Percentiles rank a stretch among this genome's conserved stretches.
Conservation (phyloP, 2,329 filamentous ascomycete species). For the Aspergillus sclerotialis region DNA sequence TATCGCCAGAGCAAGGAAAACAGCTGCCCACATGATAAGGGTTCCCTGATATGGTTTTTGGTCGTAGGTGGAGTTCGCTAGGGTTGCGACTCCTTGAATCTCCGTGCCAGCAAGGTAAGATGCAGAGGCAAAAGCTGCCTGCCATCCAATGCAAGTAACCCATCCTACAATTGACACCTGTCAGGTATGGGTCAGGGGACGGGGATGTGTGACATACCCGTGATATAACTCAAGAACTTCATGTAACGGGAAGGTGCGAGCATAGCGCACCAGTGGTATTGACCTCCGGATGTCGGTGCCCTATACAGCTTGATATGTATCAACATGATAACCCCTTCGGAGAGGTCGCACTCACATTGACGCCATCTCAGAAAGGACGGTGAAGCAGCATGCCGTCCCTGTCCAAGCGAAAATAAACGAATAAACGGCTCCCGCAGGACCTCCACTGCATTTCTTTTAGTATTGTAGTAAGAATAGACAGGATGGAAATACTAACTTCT, state of each 20-base stretch:
- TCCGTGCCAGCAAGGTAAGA: conserved; percentile 43
- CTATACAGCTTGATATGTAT: background rate
- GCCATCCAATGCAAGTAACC: conserved; percentile 46
- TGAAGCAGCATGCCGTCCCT: background rate
- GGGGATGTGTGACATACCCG: too few species aligned
- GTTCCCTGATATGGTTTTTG: conserved; percentile 43
- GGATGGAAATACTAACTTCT: background rate
- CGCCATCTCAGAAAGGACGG: background rate
- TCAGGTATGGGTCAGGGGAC: too few species aligned
- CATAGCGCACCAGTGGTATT: background rate
- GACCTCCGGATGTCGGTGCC: background rate
- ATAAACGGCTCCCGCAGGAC: conserved; percentile 1
- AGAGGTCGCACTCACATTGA: background rate
- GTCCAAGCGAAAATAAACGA: background rate
- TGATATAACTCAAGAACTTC: conserved; percentile 8
- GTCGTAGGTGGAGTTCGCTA: conserved; percentile 36
- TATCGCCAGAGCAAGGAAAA: conserved; percentile 35
- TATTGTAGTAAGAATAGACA: background rate
- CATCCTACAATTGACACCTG: conserved; percentile 44
- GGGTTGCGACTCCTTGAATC: conserved; percentile 39
- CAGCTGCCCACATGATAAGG: conserved; percentile 42
- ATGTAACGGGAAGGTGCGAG: conserved; percentile 4
- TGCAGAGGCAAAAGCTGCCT: conserved; percentile 43
- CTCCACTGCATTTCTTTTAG: conserved; percentile 11
- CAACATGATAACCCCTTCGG: too few species aligned